phyloP scores from a whole-genome alignment of 352 stramenopile species.

The Blastocystis sp. region DNA sequence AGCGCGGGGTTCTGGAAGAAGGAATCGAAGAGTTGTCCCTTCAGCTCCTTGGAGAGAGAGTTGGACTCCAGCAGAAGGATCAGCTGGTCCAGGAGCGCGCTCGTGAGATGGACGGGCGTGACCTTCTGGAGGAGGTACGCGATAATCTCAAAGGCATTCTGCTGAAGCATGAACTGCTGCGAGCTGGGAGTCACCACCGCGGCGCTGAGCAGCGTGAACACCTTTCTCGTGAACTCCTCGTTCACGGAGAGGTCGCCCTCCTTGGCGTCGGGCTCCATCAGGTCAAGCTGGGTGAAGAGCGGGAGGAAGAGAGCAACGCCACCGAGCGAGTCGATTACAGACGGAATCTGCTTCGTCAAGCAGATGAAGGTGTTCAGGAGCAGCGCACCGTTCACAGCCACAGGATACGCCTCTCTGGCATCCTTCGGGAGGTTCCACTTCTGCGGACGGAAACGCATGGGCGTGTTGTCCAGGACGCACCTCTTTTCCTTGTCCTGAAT shows the following conservation, averaged over 20 bases:
- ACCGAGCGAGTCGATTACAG: constrained; percentile 32
- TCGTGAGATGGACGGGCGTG: not conserved
- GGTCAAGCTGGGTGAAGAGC: constrained; percentile 28
- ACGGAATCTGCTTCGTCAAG: constrained; percentile 33
- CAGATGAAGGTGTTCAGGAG: not conserved
- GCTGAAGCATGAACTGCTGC: constrained; percentile 23
- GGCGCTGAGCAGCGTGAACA: not conserved
- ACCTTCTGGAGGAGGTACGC: constrained; percentile 30
- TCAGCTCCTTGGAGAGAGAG: not conserved
- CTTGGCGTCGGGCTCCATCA: not conserved
- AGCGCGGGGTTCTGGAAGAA: constrained; percentile 10
- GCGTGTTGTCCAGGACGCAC: constrained; percentile 27
- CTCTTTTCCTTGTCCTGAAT: constrained; percentile 16
- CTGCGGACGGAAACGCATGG: not conserved
- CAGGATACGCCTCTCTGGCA: not conserved
- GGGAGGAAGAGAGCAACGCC: constrained; percentile 35
- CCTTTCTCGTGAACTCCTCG: not conserved
- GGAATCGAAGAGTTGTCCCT: constrained; percentile 28
- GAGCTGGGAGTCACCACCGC: not conserved
- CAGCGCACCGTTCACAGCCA: constrained; percentile 1
- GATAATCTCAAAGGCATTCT: constrained; percentile 32
- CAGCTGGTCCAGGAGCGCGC: not conserved
- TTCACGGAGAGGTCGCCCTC: not conserved
- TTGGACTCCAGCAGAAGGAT: not conserved
- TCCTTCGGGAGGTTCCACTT: not conserved